Percentiles rank a stretch among this genome's conserved stretches.
Evolutionary conservation across 768 basidiomycete species (phyloP).

Genomic region (Pleurotus ostreatus): DNA sequence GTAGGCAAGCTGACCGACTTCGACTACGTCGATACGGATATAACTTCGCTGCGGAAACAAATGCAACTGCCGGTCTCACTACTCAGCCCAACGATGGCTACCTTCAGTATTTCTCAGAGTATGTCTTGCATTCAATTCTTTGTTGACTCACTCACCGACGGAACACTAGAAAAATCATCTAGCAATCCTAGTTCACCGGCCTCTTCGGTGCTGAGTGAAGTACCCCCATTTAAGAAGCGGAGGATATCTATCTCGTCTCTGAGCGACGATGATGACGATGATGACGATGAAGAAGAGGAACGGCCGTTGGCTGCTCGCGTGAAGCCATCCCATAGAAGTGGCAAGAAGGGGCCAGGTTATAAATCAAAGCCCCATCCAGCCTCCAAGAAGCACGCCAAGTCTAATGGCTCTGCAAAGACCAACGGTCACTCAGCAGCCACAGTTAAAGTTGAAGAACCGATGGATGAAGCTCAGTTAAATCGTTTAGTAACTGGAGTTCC

Average conservation of each 20-base stretch:
- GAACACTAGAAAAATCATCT: slow-evolving; percentile 7
- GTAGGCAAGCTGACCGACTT: slow-evolving; percentile 77
- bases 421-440: slow-evolving; percentile 40
- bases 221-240: slow-evolving; percentile 46
- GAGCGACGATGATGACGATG: slow-evolving; percentile 47
- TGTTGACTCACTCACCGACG: background rate
- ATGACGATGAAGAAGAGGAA: slow-evolving; percentile 55
- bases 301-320: slow-evolving; percentile 51
- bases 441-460: slow-evolving; percentile 73
- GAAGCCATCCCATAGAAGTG: slow-evolving; percentile 31
- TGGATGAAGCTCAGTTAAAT: slow-evolving; percentile 74
- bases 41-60: slow-evolving; percentile 65
- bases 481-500: slow-evolving; percentile 80
- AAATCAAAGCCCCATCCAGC: slow-evolving; percentile 59
- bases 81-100: slow-evolving; percentile 41
- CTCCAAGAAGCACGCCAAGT: slow-evolving; percentile 32
- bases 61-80: slow-evolving; percentile 54
- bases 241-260: slow-evolving; percentile 51
- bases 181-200: slow-evolving; percentile 33
- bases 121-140: slow-evolving; percentile 5
- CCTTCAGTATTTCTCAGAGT: slow-evolving; percentile 49
- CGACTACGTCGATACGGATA: slow-evolving; percentile 66
- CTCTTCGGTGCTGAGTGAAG: slow-evolving; percentile 48
- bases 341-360: slow-evolving; percentile 55
- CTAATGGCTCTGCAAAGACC: slow-evolving; percentile 30